phyloP scores from a whole-genome alignment of 441 rosid genomes.

The Pelargonium australe region DNA sequence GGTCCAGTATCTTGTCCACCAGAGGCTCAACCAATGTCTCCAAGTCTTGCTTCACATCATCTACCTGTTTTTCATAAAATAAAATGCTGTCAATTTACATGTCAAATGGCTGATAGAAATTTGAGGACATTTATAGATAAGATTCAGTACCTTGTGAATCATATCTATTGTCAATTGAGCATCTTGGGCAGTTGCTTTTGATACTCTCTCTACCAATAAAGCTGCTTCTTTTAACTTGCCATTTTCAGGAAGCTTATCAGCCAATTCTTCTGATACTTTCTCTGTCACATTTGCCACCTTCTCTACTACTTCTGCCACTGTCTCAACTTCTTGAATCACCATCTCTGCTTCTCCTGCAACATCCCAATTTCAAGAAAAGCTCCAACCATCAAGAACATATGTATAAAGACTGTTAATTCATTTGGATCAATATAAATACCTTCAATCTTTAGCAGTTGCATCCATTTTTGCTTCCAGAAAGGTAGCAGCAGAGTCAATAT shows the following conservation, averaged over 20 bases:
- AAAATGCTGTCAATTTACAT: not conserved
- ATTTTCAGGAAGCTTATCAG: slow-evolving; percentile 40
- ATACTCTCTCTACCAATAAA: slow-evolving; percentile 36
- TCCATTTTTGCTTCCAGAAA: slow-evolving; percentile 43
- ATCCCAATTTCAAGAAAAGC: not conserved
- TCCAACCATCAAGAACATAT: too few species aligned
- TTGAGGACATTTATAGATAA: not conserved
- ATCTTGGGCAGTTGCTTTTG: slow-evolving; percentile 54
- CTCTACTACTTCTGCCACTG: slow-evolving; percentile 55
- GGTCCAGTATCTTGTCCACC: slow-evolving; percentile 22
- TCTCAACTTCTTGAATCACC: slow-evolving; percentile 39
- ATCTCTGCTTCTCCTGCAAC: slow-evolving; percentile 44
- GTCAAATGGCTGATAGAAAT: not conserved
- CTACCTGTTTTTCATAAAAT: slow-evolving; percentile 31
- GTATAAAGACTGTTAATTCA: not conserved
- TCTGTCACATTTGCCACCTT: slow-evolving; percentile 50
- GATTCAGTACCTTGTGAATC: slow-evolving; percentile 42
- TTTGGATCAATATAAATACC: slow-evolving; percentile 24
- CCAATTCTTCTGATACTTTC: slow-evolving; percentile 40
- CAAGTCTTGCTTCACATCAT: slow-evolving; percentile 46
- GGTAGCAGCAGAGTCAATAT: slow-evolving; percentile 41
- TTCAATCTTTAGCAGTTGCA: slow-evolving; percentile 38
- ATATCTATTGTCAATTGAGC: slow-evolving; percentile 39
- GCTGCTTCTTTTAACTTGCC: slow-evolving; percentile 51
- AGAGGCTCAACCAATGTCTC: slow-evolving; percentile 45